Conservation (phyloP, 2,329 filamentous ascomycete species). For the Venturia nashicola region DNA sequence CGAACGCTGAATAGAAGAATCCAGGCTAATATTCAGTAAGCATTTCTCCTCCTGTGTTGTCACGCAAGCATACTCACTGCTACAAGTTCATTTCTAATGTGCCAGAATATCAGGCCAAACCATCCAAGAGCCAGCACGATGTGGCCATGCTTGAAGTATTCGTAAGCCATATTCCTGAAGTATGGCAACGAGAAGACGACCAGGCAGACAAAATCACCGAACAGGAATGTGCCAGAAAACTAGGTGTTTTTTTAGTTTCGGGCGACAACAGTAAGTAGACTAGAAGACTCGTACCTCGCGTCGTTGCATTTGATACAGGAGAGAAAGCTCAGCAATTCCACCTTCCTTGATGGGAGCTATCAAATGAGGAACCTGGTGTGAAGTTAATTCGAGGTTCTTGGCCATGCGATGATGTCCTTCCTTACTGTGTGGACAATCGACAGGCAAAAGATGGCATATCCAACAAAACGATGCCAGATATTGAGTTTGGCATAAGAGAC, state of each 20-base stretch:
- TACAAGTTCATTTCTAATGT: constrained; percentile 16
- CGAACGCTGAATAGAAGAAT: constrained; percentile 18
- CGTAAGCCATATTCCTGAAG: constrained; percentile 16
- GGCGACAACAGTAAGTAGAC: no score
- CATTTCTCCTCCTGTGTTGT: background rate
- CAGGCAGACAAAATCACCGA: constrained; percentile 15
- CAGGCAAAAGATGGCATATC: constrained; percentile 15
- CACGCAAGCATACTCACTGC: background rate
- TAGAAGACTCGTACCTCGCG: constrained; percentile 11
- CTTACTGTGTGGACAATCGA: constrained; percentile 17
- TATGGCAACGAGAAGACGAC: constrained; percentile 18
- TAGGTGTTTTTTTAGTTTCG: background rate
- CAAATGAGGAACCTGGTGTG: constrained; percentile 14
- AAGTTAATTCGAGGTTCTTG: background rate
- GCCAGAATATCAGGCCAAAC: constrained; percentile 18
- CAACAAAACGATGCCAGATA: constrained; percentile 16
- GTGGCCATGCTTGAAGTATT: constrained; percentile 17
- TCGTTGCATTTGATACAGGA: constrained; percentile 12
- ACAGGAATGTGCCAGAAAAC: constrained; percentile 15
- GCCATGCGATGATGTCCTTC: background rate
- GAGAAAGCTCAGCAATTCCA: constrained; percentile 13
- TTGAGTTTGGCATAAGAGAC: constrained; percentile 20
- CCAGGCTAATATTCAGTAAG: constrained; percentile 11
- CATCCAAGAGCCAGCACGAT: constrained; percentile 16
- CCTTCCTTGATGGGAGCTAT: constrained; percentile 16